Evolutionary conservation across 192 early-diverging fungal species (phyloP).

Genomic region (Geosiphon pyriformis): DNA sequence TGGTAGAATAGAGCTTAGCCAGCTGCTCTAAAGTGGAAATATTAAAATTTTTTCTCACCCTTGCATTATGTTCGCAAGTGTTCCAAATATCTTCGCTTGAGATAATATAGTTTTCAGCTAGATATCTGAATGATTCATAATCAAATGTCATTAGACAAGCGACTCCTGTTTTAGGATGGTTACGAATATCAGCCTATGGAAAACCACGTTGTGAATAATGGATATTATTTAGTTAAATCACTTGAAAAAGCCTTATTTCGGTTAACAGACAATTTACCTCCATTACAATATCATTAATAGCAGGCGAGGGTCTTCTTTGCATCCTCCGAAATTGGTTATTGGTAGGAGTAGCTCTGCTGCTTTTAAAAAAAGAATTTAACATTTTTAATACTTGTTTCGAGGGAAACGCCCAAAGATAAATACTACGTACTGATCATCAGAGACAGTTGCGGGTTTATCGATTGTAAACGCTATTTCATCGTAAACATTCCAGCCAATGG

Average conservation of each 20-base stretch:
- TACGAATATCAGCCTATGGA: background rate
- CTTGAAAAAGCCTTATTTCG: background rate
- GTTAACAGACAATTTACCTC: background rate
- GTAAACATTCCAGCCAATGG: conserved; percentile 56
- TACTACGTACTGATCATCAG: conserved; percentile 12
- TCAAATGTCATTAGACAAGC: conserved; percentile 55
- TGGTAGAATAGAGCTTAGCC: conserved; percentile 12
- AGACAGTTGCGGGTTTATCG: conserved; percentile 27
- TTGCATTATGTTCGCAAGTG: conserved; percentile 57
- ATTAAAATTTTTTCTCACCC: conserved; percentile 30
- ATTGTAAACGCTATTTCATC: conserved; percentile 63
- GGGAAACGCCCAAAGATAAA: too few relatives aligned
- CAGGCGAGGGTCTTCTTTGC: background rate
- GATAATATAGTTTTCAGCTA: conserved; percentile 62
- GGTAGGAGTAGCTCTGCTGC: too few relatives aligned
- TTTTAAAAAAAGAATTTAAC: too few relatives aligned
- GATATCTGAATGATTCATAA: conserved; percentile 55
- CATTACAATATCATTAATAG: background rate
- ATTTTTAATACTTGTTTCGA: too few relatives aligned
- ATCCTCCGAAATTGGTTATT: background rate
- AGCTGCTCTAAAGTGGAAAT: background rate
- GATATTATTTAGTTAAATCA: background rate
- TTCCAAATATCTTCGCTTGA: conserved; percentile 42
- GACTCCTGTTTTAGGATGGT: conserved; percentile 29
- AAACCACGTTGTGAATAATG: background rate